A percentile compares a stretch with the other conserved stretches of the same genome.
phyloP scores from a whole-genome alignment of 192 early-diverging fungal genomes.

The Pecoramyces ruminantium region DNA sequence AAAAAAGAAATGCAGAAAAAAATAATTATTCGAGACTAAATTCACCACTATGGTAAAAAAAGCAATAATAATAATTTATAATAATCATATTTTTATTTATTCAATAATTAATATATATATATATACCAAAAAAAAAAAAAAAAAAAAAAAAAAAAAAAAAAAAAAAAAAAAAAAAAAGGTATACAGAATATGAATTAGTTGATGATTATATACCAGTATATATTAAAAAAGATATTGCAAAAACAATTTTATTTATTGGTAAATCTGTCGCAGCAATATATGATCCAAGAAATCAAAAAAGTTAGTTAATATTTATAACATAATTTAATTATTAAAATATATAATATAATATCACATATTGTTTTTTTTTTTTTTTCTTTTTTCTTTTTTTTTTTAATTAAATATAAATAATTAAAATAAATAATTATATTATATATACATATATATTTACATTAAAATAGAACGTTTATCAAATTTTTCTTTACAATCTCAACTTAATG shows the following conservation, averaged over 20 bases:
- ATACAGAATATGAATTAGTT: neutral
- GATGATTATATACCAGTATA: neutral
- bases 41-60: neutral
- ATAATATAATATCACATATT: too few relatives aligned
- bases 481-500: neutral
- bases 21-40: neutral
- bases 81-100: too few relatives aligned
- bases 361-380: too few relatives aligned
- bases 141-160: too few relatives aligned
- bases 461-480: neutral
- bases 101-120: too few relatives aligned
- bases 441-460: too few relatives aligned
- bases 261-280: neutral
- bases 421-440: neutral
- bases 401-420: too few relatives aligned
- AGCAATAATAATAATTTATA: too few relatives aligned
- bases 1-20: neutral
- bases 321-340: too few relatives aligned
- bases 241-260: neutral
- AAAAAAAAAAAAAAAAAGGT: neutral
- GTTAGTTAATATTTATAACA: neutral
- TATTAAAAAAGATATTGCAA: neutral
- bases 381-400: too few relatives aligned
- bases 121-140: too few relatives aligned
- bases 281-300: neutral